Base-by-base conservation (phyloP, 768 basidiomycete species). In the Lyophyllum shimeji region DNA sequence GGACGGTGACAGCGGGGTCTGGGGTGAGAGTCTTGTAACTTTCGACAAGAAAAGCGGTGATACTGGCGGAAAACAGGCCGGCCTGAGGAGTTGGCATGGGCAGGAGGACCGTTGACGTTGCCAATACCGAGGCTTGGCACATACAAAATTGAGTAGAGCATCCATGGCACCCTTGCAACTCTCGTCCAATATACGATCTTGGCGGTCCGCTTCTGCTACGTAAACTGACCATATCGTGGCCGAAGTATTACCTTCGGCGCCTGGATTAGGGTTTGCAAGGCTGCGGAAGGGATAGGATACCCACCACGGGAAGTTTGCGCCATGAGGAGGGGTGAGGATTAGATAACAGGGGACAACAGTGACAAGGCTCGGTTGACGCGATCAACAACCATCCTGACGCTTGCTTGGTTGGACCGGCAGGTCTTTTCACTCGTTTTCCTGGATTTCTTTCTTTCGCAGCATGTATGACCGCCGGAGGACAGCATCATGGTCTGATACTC, bases 21-120 rank as follows among this genome's bases (percentile, higher is more conserved):
- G 54, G 60, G 1, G 55, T 39, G 9, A 66, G 59, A 25, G 54
- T 58, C 43, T 56, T 56, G 40, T 65, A 65, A 31, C 57, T 60
- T 46, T 66, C 60, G n/a, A 66, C 52, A 31, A 66, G 53, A 54
- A 66, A 66, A 2, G 64, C 60, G n/a, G 62, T 65, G 42, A 65
- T 53, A 50, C 54, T 59, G 18, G 65, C 62, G 7, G 63, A 63
- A 45, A 65, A 65, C 3, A 66, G 60, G 34, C 61, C 65, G 13
- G 63, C 60, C 67, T 67, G 44, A 12, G 15, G 43, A 23, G 27
- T 46, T n/a, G 39, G 7, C 34, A 37, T 37, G 34, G 12, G 34
- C 34, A 42, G 40, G 55, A 45, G 25, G 33, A 47, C 18, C 18
- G 21, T 21, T 27, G 49, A 47, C n/a, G n/a, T n/a, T n/a, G 18